These are phyloP conservation scores for Apiospora sp. DNA, from an alignment of 2,329 filamentous ascomycete species.

Conservation along the genomic window DNA sequence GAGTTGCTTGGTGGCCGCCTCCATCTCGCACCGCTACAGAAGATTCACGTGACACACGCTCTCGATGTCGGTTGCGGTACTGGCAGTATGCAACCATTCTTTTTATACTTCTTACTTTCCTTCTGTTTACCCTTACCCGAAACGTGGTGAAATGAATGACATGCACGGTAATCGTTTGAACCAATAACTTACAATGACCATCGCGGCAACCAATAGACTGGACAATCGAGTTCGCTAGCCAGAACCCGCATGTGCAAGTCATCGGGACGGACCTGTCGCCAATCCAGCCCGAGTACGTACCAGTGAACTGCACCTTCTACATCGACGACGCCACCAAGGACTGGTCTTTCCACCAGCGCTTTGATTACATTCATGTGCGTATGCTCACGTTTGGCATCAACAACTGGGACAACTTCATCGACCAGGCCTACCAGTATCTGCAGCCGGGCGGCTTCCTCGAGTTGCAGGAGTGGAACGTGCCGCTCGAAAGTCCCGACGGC, in stretches of 20 bases:
- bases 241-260: constrained; percentile 32
- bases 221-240: constrained; percentile 34
- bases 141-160: neutral
- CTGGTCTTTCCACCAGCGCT: constrained; percentile 46
- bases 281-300: constrained; percentile 35
- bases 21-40: constrained; percentile 32
- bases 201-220: constrained; percentile 29
- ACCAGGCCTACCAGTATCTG: constrained; percentile 33
- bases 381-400: constrained; percentile 34
- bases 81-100: constrained; percentile 25
- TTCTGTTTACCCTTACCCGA: neutral
- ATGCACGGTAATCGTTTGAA: neutral
- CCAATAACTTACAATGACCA: constrained; percentile 7
- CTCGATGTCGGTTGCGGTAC: constrained; percentile 30
- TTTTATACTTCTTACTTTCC: neutral
- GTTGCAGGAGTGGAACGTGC: constrained; percentile 35
- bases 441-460: constrained; percentile 37
- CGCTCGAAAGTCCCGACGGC: constrained; percentile 31
- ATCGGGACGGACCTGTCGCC: constrained; percentile 34
- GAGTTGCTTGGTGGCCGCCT: constrained; percentile 31
- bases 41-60: constrained; percentile 29
- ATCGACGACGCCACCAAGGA: constrained; percentile 58
- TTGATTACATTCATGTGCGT: constrained; percentile 34
- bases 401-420: constrained; percentile 34
- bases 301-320: constrained; percentile 33